These are phyloP conservation scores for Pilasporangium apinafurcum DNA, from an alignment of 352 stramenopile species.

Conservation along the genomic window DNA sequence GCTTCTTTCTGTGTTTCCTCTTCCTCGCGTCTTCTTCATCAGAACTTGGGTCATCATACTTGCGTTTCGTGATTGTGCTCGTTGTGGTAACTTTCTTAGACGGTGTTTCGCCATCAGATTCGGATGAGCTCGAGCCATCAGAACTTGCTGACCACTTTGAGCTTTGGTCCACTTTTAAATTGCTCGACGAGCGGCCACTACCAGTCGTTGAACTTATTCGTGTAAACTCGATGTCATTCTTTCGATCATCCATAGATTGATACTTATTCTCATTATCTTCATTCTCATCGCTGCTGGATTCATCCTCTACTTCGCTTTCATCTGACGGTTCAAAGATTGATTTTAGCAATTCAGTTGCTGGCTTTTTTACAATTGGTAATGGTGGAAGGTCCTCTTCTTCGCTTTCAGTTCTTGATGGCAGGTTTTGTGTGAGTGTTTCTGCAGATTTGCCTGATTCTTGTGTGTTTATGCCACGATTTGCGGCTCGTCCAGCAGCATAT, in stretches of 20 bases:
- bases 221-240: too few relatives aligned
- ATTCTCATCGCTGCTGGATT: slow-evolving; percentile 10
- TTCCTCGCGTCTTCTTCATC: slow-evolving; percentile 15
- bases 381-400: slow-evolving; percentile 21
- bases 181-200: too few relatives aligned
- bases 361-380: slow-evolving; percentile 33
- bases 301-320: slow-evolving; percentile 27
- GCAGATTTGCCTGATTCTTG: too few relatives aligned
- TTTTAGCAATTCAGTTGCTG: slow-evolving; percentile 48
- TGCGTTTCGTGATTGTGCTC: not conserved
- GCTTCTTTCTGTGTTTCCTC: slow-evolving; percentile 6
- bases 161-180: too few relatives aligned
- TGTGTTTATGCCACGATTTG: too few relatives aligned
- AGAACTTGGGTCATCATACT: too few relatives aligned
- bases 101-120: not conserved
- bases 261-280: slow-evolving; percentile 11
- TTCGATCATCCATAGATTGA: too few relatives aligned
- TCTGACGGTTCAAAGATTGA: slow-evolving; percentile 82
- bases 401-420: not conserved
- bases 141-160: slow-evolving; percentile 3
- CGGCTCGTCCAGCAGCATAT: slow-evolving; percentile 33
- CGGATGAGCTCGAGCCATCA: slow-evolving; percentile 4
- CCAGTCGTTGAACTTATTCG: too few relatives aligned
- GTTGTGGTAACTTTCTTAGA: not conserved
- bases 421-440: not conserved